Evolutionary conservation across 1,284 basidiomycete genomes (phyloP), one percentile per base, ranked within the genome.

Genomic region (Cryptococcus hybrid): DNA sequence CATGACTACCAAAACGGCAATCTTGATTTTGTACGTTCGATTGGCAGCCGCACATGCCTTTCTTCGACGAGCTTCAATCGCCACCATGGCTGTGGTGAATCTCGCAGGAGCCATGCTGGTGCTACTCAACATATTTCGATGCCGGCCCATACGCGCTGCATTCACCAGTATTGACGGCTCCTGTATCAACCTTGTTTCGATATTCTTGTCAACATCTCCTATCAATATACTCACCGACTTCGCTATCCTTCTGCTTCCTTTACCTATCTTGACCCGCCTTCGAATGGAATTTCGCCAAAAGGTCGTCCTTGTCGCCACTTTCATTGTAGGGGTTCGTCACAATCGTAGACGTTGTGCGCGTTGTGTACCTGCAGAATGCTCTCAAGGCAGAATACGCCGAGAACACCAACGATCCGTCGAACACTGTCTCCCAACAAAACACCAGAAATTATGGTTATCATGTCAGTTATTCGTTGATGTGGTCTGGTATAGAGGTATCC

Each of bases 181-280:
- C 35, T 78, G 76, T 59, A 67, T 76, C 45, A 70, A 76, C 59
- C 55, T 72, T 13, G 67, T 78, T 37, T 59, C 70, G 1, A 65
- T 78, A 38, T 78, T 74, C 61, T 70, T 77, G 45, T 67, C 74
- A 7, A 68, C 73, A 2, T 71, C 74, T 9, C 76, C 76, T 0
- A 68, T 78, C 68, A 77, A 75, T 55, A 66, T 78, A 51, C 65
- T 76, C 42, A 77, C 76, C 47, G 76, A 78, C 57, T 62, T 75
- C 38, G 73, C 76, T 9, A 76, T 78, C 54, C 65, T 78, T 37
- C 62, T 75, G 18, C 66, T 77, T 5, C 76, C 76, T 9, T 64
- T 78, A 13, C 76, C 76, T 2, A 75, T 77, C 55, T 67, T 78
- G 39, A 78, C 76, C 11, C 51, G 64, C 12, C 64, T 78, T 3